Conservation (phyloP, 2,329 filamentous ascomycete genomes). For the Alternaria rosae region DNA sequence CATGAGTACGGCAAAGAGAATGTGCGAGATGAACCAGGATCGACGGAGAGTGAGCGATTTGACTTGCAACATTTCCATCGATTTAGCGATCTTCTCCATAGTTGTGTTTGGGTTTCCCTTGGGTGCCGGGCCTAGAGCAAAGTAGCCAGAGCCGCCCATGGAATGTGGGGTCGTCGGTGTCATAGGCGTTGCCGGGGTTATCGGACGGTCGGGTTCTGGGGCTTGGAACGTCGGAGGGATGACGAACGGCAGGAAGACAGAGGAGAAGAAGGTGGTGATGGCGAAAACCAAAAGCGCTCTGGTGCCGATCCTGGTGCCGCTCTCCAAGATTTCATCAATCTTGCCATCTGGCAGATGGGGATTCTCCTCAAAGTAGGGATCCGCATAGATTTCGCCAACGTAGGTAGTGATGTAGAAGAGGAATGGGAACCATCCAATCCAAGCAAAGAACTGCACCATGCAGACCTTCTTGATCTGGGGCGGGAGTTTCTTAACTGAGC, state of each 20-base stretch:
- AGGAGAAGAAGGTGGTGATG: constrained; percentile 80
- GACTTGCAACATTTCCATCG: constrained; percentile 72
- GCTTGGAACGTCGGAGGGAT: constrained; percentile 78
- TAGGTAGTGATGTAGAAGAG: constrained; percentile 96
- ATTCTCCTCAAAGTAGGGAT: constrained; percentile 78
- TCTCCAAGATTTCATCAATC: constrained; percentile 81
- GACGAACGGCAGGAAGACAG: constrained; percentile 84
- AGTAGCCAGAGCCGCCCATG: constrained; percentile 45
- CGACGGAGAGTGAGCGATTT: constrained; percentile 85
- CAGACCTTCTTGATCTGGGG: constrained; percentile 85
- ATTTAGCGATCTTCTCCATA: constrained; percentile 35
- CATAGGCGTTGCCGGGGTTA: constrained; percentile 52
- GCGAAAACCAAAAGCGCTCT: constrained; percentile 90
- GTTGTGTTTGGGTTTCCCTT: constrained; percentile 30
- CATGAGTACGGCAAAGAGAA: constrained; percentile 85
- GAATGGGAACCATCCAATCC: constrained; percentile 96
- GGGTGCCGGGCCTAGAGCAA: constrained; percentile 35
- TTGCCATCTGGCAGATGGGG: constrained; percentile 79
- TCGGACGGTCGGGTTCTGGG: constrained; percentile 47
- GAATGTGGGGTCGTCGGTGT: constrained; percentile 44
- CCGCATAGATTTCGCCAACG: constrained; percentile 89
- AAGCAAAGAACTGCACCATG: constrained; percentile 70
- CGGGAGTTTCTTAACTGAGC: constrained; percentile 78
- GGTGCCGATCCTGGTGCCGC: constrained; percentile 84
- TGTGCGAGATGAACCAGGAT: constrained; percentile 83